Percentiles rank a stretch among this genome's conserved stretches.
Conservation (phyloP, 768 basidiomycete genomes). For the Auriculariales sp. region DNA sequence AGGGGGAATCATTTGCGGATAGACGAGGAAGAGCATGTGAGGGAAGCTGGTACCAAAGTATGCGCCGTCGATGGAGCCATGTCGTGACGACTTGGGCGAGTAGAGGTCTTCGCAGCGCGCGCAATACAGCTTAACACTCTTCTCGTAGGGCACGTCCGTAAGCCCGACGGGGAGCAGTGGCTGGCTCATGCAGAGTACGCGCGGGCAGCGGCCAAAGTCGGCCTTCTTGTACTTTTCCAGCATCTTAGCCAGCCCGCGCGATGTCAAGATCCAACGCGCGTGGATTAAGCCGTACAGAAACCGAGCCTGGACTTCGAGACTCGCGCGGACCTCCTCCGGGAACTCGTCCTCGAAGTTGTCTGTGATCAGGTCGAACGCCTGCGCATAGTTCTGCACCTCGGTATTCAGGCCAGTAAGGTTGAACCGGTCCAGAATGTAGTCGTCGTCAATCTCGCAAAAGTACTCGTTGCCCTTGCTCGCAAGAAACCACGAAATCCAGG, state of each 20-base stretch:
- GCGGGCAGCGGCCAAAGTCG: slow-evolving; percentile 96
- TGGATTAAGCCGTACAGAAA: slow-evolving; percentile 93
- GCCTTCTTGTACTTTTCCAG: slow-evolving; percentile 98
- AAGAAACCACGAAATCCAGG: slow-evolving; percentile 94
- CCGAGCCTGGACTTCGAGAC: slow-evolving; percentile 85
- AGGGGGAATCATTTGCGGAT: slow-evolving; percentile 80
- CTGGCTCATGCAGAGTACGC: slow-evolving; percentile 88
- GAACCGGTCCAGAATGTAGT: slow-evolving; percentile 96
- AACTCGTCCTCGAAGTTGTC: slow-evolving; percentile 93
- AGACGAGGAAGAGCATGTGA: slow-evolving; percentile 92
- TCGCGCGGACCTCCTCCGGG: slow-evolving; percentile 83
- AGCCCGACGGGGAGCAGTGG: slow-evolving; percentile 94
- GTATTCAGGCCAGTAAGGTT: slow-evolving; percentile 95
- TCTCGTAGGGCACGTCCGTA: slow-evolving; percentile 94
- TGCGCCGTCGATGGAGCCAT: slow-evolving; percentile 95
- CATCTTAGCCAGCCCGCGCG: slow-evolving; percentile 90
- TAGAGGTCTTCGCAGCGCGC: slow-evolving; percentile 98
- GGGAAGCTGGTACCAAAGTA: slow-evolving; percentile 99
- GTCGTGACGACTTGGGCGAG: slow-evolving; percentile 90
- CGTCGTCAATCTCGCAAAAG: slow-evolving; percentile 98
- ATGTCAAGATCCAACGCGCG: slow-evolving; percentile 93
- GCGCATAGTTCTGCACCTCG: slow-evolving; percentile 87
- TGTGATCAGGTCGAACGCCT: slow-evolving; percentile 90
- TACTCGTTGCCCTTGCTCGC: slow-evolving; percentile 98
- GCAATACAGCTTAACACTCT: slow-evolving; percentile 97